Conservation (phyloP, 2,329 filamentous ascomycete species). For the Biscogniauxia marginata region DNA sequence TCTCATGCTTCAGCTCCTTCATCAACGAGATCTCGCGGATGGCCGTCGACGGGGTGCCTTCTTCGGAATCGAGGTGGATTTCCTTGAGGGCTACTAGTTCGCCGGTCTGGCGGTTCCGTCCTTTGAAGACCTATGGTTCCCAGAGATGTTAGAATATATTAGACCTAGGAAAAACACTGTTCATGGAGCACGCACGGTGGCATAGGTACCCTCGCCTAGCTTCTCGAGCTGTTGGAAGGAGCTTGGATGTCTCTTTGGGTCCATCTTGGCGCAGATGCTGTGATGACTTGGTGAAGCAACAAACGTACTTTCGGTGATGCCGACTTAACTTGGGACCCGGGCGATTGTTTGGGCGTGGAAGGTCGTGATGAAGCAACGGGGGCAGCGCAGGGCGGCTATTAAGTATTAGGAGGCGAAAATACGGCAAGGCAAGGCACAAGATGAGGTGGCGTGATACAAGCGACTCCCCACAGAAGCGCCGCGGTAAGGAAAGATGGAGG, state of each 20-base stretch:
- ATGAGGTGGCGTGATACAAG: neutral
- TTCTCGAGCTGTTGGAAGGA: slow-evolving; percentile 99
- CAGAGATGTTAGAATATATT: slow-evolving; percentile 14
- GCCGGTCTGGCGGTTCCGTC: slow-evolving; percentile 93
- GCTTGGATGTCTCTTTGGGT: slow-evolving; percentile 87
- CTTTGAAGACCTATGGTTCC: slow-evolving; percentile 82
- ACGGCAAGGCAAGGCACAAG: neutral
- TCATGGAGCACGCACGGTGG: slow-evolving; percentile 65
- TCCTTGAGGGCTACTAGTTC: slow-evolving; percentile 97
- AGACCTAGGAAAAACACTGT: slow-evolving; percentile 14
- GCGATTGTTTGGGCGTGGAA: neutral
- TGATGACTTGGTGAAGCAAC: neutral
- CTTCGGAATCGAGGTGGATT: slow-evolving; percentile 97
- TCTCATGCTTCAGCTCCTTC: slow-evolving; percentile 99
- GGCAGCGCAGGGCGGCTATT: neutral
- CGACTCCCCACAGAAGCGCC: neutral
- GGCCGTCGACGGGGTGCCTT: slow-evolving; percentile 93
- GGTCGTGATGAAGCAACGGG: neutral
- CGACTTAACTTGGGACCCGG: neutral
- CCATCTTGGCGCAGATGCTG: slow-evolving; percentile 57
- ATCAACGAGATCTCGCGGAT: slow-evolving; percentile 98
- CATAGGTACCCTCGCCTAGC: slow-evolving; percentile 97
- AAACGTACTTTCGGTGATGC: neutral
- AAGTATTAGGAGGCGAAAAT: neutral
- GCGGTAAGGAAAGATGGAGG: neutral